Evolutionary conservation across 331 rosid species (phyloP).

Genomic region (Phaseolus coccineus): DNA sequence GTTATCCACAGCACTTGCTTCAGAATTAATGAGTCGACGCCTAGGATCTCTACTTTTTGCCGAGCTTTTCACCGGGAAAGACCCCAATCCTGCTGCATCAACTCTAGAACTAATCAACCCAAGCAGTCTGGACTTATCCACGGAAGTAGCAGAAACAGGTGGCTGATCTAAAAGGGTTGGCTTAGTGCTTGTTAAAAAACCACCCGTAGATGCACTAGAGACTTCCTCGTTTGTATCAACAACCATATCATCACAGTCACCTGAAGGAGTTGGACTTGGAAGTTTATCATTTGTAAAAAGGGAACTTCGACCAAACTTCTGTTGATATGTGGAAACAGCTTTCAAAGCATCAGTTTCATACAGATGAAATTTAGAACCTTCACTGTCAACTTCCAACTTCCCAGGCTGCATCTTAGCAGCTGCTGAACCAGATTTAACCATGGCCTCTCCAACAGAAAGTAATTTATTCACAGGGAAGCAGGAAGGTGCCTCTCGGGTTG

Average conservation of each 20-base stretch:
- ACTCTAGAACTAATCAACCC: constrained; percentile 50
- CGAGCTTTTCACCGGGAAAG: constrained; percentile 61
- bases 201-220: constrained; percentile 61
- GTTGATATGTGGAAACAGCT: constrained; percentile 94
- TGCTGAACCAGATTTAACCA: constrained; percentile 46
- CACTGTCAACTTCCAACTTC: constrained; percentile 49
- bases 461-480: constrained; percentile 61
- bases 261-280: constrained; percentile 99
- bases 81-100: constrained; percentile 52
- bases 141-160: constrained; percentile 48
- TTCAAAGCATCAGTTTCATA: constrained; percentile 93
- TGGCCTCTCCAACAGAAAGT: constrained; percentile 51
- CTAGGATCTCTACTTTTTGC: constrained; percentile 93
- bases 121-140: constrained; percentile 52
- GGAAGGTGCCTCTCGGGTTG: constrained; percentile 79
- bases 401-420: constrained; percentile 53
- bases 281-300: constrained; percentile 68
- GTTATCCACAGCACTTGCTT: constrained; percentile 61
- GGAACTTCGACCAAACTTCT: constrained; percentile 87
- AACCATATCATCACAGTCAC: constrained; percentile 59
- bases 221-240: constrained; percentile 74
- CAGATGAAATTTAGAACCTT: constrained; percentile 60
- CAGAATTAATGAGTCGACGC: constrained; percentile 76
- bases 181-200: constrained; percentile 47
- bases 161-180: constrained; percentile 53